Evolutionary conservation across 805 yeast species (phyloP), one percentile per base, ranked within the genome.

Genomic region (Millerozyma miso): DNA sequence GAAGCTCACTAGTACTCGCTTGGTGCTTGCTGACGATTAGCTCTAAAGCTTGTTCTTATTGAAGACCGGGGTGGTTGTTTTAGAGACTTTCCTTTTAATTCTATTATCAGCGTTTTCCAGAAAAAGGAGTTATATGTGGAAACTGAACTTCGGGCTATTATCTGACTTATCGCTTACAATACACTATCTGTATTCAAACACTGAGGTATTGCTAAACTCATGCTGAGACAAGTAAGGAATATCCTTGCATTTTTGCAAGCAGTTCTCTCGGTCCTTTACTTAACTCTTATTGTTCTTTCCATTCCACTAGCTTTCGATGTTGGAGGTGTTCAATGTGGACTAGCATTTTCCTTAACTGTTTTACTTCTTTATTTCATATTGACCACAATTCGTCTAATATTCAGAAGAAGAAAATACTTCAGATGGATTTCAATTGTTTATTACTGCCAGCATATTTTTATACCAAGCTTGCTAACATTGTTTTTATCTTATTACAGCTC

Each of bases 241-340:
- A 15, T 32, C n/a, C 17, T 32, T 32, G 34, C 34, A 8, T 13
- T 13, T 32, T 6, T 13, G 17, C 55, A 76, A 40, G 63, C 68
- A 18, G 32, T 75, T 13, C 66, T 80, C 45, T 79, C 86, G 0
- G 63, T 79, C 1, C 62, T 85, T 23, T 88, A 89, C 55, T 68
- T 88, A 41, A 60, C 77, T 4, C 76, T 87, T 39, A 80, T 88
- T 10, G 76, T 89, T 20, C 70, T 90, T 23, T 85, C 97, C 2
- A 85, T 93, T 4, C 98, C 98, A 3, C 74, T 93, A 47, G 85
- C 97, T 18, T 93, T 93, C 63, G 96, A 91, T 56, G 84, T 88
- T 32, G 98, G 98, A 7, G 97, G 98, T 1, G 75, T 83, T 15
- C 74, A 80, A 43, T 91, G 98, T 63, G 99, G 99, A 1, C 68